phyloP scores from a whole-genome alignment of 257 asterid species.

The Hygrophila difformis region DNA sequence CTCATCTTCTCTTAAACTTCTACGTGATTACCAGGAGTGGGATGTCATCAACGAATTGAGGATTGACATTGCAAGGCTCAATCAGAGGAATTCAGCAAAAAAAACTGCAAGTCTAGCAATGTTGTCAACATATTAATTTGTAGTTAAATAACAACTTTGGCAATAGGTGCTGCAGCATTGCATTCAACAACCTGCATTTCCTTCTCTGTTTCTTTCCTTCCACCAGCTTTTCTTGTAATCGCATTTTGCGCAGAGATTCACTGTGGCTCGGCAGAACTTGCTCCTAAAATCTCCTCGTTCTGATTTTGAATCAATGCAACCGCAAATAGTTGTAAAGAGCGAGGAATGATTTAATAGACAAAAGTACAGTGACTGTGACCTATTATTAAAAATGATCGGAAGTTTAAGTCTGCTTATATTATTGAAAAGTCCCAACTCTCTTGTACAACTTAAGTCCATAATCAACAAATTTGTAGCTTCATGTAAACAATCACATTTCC shows the following conservation, averaged over 20 bases:
- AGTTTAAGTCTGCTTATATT: too few relatives aligned
- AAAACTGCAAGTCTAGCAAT: too few relatives aligned
- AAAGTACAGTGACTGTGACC: too few relatives aligned
- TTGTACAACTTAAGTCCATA: too few relatives aligned
- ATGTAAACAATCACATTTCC: too few relatives aligned
- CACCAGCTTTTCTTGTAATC: conserved; percentile 90
- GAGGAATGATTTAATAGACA: too few relatives aligned
- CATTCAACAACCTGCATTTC: conserved; percentile 61
- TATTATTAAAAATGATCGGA: too few relatives aligned
- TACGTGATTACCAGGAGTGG: conserved; percentile 43
- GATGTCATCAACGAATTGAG: conserved; percentile 64
- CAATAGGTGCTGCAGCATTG: not conserved
- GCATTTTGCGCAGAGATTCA: conserved; percentile 53
- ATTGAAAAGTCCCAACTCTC: too few relatives aligned
- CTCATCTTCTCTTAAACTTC: too few relatives aligned
- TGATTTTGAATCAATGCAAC: conserved; percentile 28
- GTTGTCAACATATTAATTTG: not conserved
- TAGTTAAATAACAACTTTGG: not conserved
- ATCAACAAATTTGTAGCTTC: too few relatives aligned
- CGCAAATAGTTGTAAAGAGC: conserved; percentile 14
- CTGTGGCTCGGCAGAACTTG: conserved; percentile 54
- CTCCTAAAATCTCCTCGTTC: conserved; percentile 54
- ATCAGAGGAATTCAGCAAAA: too few relatives aligned
- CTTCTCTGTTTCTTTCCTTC: conserved; percentile 71
- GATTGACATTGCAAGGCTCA: conserved; percentile 72